These are phyloP conservation scores for Umbelopsis vinacea DNA, from an alignment of 192 early-diverging fungal species.

Conservation along the genomic window DNA sequence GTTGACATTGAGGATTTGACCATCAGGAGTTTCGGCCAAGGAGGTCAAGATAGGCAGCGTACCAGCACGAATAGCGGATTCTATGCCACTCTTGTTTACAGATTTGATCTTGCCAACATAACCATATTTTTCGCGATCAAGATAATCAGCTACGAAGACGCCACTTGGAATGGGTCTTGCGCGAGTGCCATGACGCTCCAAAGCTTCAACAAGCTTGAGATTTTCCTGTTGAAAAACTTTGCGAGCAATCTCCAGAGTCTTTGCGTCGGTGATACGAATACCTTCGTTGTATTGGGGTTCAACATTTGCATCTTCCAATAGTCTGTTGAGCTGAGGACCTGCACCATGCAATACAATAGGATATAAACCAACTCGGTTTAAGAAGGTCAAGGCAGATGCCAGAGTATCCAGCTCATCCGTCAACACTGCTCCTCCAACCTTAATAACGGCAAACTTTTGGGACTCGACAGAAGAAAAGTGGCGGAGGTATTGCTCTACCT, in stretches of 20 bases:
- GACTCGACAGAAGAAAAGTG: constrained; percentile 97
- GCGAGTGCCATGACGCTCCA: constrained; percentile 93
- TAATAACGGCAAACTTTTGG: constrained; percentile 99
- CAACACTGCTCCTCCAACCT: constrained; percentile 96
- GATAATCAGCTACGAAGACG: constrained; percentile 95
- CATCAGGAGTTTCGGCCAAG: constrained; percentile 92
- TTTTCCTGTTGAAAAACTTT: constrained; percentile 95
- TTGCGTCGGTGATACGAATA: constrained; percentile 95
- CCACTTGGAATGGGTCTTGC: constrained; percentile 96
- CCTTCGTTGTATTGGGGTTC: constrained; percentile 97
- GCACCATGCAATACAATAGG: constrained; percentile 99
- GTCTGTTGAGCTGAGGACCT: constrained; percentile 93
- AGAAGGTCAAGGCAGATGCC: constrained; percentile 93
- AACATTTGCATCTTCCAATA: constrained; percentile 91
- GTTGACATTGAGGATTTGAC: constrained; percentile 99
- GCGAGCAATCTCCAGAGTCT: constrained; percentile 92
- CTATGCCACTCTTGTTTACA: constrained; percentile 93
- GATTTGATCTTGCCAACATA: constrained; percentile 89
- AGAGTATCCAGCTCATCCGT: constrained; percentile 95
- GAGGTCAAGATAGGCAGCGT: constrained; percentile 95
- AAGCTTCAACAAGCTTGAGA: constrained; percentile 94
- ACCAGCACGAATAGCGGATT: constrained; percentile 91
- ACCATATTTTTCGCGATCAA: constrained; percentile 95
- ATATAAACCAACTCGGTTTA: constrained; percentile 96
- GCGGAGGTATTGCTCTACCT: constrained; percentile 97